Evolutionary conservation across 1,284 basidiomycete genomes (phyloP).

Genomic region (Gymnopus androsaceus): DNA sequence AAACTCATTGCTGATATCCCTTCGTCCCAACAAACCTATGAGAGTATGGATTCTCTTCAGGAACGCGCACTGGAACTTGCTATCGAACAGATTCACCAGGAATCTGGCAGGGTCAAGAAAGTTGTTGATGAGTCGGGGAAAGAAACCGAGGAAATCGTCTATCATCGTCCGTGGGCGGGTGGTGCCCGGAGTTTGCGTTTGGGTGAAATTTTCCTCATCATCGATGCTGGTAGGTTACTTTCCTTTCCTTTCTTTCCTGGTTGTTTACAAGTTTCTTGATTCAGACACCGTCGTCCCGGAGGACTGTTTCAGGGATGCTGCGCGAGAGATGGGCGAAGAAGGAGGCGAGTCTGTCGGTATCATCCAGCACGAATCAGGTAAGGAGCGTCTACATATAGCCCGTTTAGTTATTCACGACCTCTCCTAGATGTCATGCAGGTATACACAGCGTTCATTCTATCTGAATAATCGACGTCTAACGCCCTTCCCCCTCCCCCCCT

Average conservation of each 20-base stretch:
- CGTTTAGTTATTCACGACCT: background rate
- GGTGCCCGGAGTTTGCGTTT: constrained; percentile 61
- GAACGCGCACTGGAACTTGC: constrained; percentile 66
- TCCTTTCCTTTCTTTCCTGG: too few species aligned
- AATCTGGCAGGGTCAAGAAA: constrained; percentile 1
- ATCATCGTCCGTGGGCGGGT: constrained; percentile 55
- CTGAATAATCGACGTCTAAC: too few species aligned
- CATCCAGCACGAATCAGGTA: constrained; percentile 80
- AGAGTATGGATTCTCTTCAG: constrained; percentile 44
- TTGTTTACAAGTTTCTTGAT: too few species aligned
- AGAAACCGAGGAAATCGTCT: background rate
- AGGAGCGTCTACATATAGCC: constrained; percentile 12
- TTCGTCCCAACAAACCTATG: background rate
- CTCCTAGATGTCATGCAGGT: constrained; percentile 5
- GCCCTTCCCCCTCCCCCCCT: constrained; percentile 33
- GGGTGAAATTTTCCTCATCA: constrained; percentile 68
- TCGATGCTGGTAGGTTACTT: too few species aligned
- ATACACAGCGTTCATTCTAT: constrained; percentile 4
- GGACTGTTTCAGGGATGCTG: constrained; percentile 85
- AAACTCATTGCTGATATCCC: constrained; percentile 1
- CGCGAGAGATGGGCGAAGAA: constrained; percentile 59
- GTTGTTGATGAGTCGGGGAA: constrained; percentile 12
- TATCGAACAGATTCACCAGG: constrained; percentile 63
- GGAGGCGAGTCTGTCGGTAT: constrained; percentile 80
- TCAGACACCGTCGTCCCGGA: constrained; percentile 83